Evolutionary conservation across 108 stramenopile genomes (phyloP), one percentile per base, ranked within the genome.

Genomic region (Chaetoceros muelleri): DNA sequence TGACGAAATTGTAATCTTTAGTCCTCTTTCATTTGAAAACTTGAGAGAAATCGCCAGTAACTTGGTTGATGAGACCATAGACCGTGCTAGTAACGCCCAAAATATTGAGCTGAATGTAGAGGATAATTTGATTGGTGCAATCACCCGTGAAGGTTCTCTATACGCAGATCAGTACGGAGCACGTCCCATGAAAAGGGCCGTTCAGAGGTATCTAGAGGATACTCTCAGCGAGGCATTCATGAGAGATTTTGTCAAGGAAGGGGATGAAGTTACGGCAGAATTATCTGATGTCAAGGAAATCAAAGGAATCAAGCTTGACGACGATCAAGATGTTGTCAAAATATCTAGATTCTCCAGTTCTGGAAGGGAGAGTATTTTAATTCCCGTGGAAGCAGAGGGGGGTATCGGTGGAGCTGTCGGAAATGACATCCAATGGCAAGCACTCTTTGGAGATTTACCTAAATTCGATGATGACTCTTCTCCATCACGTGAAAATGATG

Each of bases 1-100:
- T 56, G 97, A 98, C 71, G 97, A 98, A 53, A 94, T 96, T 48
- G 81, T 96, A 24, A 77, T 96, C 46, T 98, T 96, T 58, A 70
- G 75, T 27, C 84, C 88, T 8, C 67, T 98, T 22, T 52, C 68
- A 45, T 76, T 73, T 46, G 71, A 79, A 23, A 67, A 91, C 27
- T 69, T 98, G 52, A 72, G 71, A 40, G 71, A 64, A 30, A 96
- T 98, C 61, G 66, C 82, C 30, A 40, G 19, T 40, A 70, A 68
- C 26, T 62, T 86, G 28, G 53, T 86, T 20, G 65, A 65, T 26
- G 72, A 75, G 46, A 75, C 77, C 2, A 62, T 81, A 3, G 51
- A 65, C 28, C 72, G 80, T 28, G 75, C 75, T 27, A 50, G 47
- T 19, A 67, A 71, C 16, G 78, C 79, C 31, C 73, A 75, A 31